Base-by-base conservation (phyloP, 2,329 filamentous ascomycete species). In the Clonostachys byssicola region DNA sequence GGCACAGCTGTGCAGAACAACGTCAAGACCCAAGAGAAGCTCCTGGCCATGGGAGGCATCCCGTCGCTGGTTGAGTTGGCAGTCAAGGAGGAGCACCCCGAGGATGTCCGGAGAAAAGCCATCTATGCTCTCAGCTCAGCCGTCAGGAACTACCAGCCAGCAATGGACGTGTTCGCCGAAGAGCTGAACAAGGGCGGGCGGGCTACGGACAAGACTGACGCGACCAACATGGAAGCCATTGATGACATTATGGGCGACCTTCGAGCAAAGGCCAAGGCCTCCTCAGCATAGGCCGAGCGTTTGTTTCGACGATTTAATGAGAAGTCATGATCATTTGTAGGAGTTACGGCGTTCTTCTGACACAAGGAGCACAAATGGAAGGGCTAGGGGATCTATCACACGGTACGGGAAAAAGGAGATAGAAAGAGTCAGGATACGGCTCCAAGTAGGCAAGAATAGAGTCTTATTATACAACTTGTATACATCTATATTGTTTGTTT, bases 1-100 rank as follows among this genome's bases (percentile, higher is more conserved):
- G 90, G 89, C 44, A 96, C 92, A 6, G 92, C 94, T 10, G 94
- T 99, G 50, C 92, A 97, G 76, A 99, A 99, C 72, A 97, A 99
- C 67, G 78, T 80, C 56, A 86, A 86, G 63, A 85, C 82, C 44
- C 94, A 99, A 71, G 89, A 94, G 70, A 81, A 81, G 45, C 65
- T 83, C 47, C 54, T 80, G 23, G 75, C 74, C 35, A 67, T 77
- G 52, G 88, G 87, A 34, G 89, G 85, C 4, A 73, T 96, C 33
- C 80, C 85, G 36, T 77, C 69, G 34, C 77, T 99, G 18, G 83
- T 90, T 9, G 73, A 75, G 44, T 62, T 96, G 52, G 78, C 78
- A 16, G 77, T 81, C 6, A 71, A 76, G 34, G 74, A 80, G 40
- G 83, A 82, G 49, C 72, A 85, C 53, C 71, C 79, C 46, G 70